These are phyloP conservation scores for Fusarium drepaniforme DNA, from an alignment of 2,329 filamentous ascomycete species.

Conservation along the genomic window DNA sequence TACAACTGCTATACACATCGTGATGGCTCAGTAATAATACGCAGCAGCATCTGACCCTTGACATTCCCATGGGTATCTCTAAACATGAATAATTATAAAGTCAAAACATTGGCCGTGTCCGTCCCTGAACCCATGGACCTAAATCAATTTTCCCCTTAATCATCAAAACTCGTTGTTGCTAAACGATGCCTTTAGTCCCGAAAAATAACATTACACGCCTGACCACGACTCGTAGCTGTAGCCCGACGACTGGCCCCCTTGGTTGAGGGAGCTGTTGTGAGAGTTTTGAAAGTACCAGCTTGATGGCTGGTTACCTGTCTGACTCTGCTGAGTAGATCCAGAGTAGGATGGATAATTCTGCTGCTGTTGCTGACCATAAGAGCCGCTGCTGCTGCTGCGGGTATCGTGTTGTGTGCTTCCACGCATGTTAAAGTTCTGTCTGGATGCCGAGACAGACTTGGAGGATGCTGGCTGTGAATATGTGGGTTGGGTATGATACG, in stretches of 20 bases:
- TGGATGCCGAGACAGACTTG: constrained; percentile 22
- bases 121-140: background rate
- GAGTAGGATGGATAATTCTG: constrained; percentile 31
- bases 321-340: constrained; percentile 29
- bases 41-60: background rate
- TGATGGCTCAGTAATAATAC: background rate
- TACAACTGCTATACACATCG: background rate
- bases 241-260: constrained; percentile 36
- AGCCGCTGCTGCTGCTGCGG: constrained; percentile 20
- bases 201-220: constrained; percentile 8
- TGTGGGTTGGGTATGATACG: constrained; percentile 26
- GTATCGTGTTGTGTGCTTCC: constrained; percentile 21
- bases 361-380: constrained; percentile 34
- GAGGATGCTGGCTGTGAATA: constrained; percentile 31
- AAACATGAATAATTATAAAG: constrained; percentile 8
- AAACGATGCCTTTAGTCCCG: background rate
- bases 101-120: background rate
- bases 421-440: constrained; percentile 41
- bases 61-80: constrained; percentile 17
- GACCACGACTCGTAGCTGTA: constrained; percentile 44
- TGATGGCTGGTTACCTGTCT: constrained; percentile 29
- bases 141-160: constrained; percentile 7
- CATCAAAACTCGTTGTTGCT: background rate
- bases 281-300: constrained; percentile 46
- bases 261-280: constrained; percentile 28